Evolutionary conservation across 2,329 filamentous ascomycete genomes (phyloP), one percentile per base, ranked within the genome.

Genomic region (Sclerotinia minor): DNA sequence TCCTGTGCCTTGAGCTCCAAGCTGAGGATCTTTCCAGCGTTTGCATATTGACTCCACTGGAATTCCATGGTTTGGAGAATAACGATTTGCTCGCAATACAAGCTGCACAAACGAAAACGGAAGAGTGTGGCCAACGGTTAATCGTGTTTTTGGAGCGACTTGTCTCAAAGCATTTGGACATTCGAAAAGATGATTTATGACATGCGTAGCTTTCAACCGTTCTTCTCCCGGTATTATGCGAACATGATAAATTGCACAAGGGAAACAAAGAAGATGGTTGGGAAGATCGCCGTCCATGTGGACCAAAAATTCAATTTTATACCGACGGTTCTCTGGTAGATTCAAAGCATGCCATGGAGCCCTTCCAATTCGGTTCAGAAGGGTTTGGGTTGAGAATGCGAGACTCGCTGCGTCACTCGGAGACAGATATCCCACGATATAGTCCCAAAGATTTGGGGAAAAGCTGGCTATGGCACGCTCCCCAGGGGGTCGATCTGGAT

Each of bases 81-180:
- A 83, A n/a, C 79, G 79, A 67, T 80, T 76, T 5, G 81, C 80
- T 44, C 85, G 81, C 53, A 83, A 77, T 5, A 78, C 80, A n/a
- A 89, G 80, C 73, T 89, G 86, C 2, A 86, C 80, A 70, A 87
- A 87, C 17, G 83, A 77, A 75, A 85, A 87, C 2, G 84, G 84
- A 0, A 89, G 78, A n/a, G 77, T 80, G 65, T 85, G 83, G 52
- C 81, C 83, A 47, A 84, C 82, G 7, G 83, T 82, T 35, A 88
- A 80, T 8, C 85, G 81, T 32, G 81, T 81, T 35, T 83, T 81
- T 2, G 85, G 83, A 1, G 83, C 79, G 7, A 81, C 76, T n/a
- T 80, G 76, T 71, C 84, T 84, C 41, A 79, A 81, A 49, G 80
- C 79, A 65, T 84, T 82, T 1, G 85, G 84, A 73, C 86, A 89